Conservation (phyloP, 2,329 filamentous ascomycete species). For the Cladorrhinum sp. region DNA sequence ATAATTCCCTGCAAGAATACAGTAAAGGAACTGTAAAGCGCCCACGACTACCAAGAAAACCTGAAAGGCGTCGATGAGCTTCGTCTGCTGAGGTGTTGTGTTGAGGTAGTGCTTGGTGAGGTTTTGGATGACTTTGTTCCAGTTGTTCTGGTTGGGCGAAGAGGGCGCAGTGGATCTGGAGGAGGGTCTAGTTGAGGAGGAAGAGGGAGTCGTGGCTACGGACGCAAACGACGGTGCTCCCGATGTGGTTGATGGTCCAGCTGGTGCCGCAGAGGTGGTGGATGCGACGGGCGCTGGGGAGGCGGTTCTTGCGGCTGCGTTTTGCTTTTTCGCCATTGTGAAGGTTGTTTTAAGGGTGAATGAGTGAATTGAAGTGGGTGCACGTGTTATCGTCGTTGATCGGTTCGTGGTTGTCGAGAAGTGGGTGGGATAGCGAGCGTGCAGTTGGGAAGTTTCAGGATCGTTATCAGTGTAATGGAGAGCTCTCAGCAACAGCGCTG, state of each 20-base stretch:
- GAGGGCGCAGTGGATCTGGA: constrained; percentile 4
- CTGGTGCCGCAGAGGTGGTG: background rate
- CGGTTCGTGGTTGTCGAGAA: background rate
- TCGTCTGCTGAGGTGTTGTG: constrained; percentile 83
- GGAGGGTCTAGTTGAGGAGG: constrained; percentile 17
- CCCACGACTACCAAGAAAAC: constrained; percentile 81
- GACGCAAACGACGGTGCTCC: constrained; percentile 19
- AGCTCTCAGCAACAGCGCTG: constrained; percentile 1
- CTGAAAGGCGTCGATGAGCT: constrained; percentile 90
- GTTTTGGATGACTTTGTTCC: constrained; percentile 62
- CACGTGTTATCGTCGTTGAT: background rate
- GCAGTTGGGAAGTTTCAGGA: background rate
- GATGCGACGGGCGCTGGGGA: background rate
- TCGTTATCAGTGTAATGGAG: constrained; percentile 8
- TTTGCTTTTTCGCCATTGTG: constrained; percentile 41
- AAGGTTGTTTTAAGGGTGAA: constrained; percentile 27
- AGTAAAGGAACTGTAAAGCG: constrained; percentile 90
- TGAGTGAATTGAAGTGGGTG: background rate
- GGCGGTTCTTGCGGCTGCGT: background rate
- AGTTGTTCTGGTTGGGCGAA: constrained; percentile 34
- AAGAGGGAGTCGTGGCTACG: constrained; percentile 19
- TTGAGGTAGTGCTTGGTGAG: constrained; percentile 76
- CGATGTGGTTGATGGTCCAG: constrained; percentile 11
- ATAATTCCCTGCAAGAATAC: constrained; percentile 87
- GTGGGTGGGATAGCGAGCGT: background rate